phyloP scores from a whole-genome alignment of 176 grass and related monocot genomes.

The Aegilops sharonensis region DNA sequence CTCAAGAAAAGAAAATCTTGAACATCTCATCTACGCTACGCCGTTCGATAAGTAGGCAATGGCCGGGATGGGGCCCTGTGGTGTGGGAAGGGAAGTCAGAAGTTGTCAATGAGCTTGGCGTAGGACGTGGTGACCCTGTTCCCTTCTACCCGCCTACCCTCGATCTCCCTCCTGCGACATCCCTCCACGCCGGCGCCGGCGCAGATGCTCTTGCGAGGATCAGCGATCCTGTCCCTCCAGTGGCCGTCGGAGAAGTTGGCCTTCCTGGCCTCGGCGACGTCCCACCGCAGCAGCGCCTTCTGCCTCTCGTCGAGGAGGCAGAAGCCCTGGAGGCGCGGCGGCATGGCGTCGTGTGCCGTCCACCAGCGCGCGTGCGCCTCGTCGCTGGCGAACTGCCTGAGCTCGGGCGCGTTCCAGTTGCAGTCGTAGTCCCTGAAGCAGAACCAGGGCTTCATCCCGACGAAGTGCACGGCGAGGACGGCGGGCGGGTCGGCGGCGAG shows the following conservation, averaged over 20 bases:
- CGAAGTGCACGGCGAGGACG: conserved; percentile 53
- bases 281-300: conserved; percentile 54
- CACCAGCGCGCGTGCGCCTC: conserved; percentile 62
- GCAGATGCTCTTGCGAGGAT: conserved; percentile 41
- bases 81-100: conserved; percentile 1
- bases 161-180: conserved; percentile 44
- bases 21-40: neutral
- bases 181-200: conserved; percentile 1
- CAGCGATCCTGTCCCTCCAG: conserved; percentile 23
- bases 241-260: conserved; percentile 39
- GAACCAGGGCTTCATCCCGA: conserved; percentile 60
- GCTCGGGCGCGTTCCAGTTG: conserved; percentile 53
- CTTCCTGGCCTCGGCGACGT: conserved; percentile 21
- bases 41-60: neutral
- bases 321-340: neutral
- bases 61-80: neutral
- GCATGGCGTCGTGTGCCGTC: conserved; percentile 49
- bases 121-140: conserved; percentile 52
- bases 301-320: conserved; percentile 52
- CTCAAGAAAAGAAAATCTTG: neutral
- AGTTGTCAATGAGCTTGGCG: conserved; percentile 48
- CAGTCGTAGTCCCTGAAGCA: conserved; percentile 71
- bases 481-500: conserved; percentile 49
- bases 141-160: conserved; percentile 28
- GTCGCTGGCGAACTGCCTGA: conserved; percentile 60